Conservation (phyloP, 2,329 filamentous ascomycete genomes). For the Pyrenochaeta sp. region DNA sequence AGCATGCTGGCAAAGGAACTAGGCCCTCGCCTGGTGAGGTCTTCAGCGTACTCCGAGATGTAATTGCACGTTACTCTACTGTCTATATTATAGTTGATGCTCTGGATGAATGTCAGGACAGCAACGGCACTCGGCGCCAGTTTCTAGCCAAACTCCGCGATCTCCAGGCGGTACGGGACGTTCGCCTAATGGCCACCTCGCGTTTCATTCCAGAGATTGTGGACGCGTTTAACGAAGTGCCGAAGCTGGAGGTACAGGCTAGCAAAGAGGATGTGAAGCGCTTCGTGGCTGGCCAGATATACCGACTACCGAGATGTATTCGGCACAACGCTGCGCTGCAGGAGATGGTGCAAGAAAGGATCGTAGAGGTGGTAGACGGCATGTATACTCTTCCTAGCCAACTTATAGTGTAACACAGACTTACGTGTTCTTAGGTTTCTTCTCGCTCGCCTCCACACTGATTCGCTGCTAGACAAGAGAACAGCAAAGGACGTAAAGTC, state of each 20-base stretch:
- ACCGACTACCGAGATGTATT: slow-evolving; percentile 21
- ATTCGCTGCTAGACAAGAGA: slow-evolving; percentile 43
- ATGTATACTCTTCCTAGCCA: slow-evolving; percentile 22
- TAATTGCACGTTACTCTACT: slow-evolving; percentile 22
- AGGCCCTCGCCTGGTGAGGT: slow-evolving; percentile 26
- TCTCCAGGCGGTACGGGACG: slow-evolving; percentile 1
- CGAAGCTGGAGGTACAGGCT: slow-evolving; percentile 22
- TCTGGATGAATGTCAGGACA: slow-evolving; percentile 38
- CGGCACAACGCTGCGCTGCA: slow-evolving; percentile 10
- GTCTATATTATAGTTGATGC: slow-evolving; percentile 44
- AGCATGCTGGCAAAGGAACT: slow-evolving; percentile 28
- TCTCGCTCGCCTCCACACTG: slow-evolving; percentile 50
- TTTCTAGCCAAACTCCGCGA: slow-evolving; percentile 15
- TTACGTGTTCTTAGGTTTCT: slow-evolving; percentile 36
- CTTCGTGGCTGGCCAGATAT: slow-evolving; percentile 19
- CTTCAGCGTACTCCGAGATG: slow-evolving; percentile 21
- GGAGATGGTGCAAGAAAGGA: slow-evolving; percentile 6
- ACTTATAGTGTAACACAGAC: neutral
- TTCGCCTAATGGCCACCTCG: slow-evolving; percentile 22
- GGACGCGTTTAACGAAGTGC: slow-evolving; percentile 5
- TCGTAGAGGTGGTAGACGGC: slow-evolving; percentile 21
- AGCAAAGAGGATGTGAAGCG: slow-evolving; percentile 23
- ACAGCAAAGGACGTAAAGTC: slow-evolving; percentile 44
- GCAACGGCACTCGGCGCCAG: slow-evolving; percentile 13
- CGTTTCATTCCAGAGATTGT: slow-evolving; percentile 20